These are phyloP conservation scores for Trypanosoma caninum DNA, from an alignment of 208 protist genomes.

Conservation along the genomic window DNA sequence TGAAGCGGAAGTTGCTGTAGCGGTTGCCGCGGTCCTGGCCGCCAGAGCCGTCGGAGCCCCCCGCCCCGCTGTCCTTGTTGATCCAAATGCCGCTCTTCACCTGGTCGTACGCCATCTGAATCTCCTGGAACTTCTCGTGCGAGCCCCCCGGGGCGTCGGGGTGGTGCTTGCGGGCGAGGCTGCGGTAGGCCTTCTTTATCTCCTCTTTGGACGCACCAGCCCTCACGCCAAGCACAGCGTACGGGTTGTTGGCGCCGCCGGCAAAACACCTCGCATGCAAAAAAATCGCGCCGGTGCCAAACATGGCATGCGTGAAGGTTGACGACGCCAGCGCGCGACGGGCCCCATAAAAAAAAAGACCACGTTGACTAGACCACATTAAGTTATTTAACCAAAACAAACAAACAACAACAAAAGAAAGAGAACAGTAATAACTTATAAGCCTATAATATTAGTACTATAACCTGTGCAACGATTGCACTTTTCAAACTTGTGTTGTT, in stretches of 20 bases:
- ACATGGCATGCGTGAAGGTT: slow-evolving; percentile 4
- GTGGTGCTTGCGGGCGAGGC: slow-evolving; percentile 86
- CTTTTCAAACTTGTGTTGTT: too few species aligned
- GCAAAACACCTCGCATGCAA: slow-evolving; percentile 39
- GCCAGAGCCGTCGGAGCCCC: slow-evolving; percentile 33
- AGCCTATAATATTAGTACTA: too few species aligned
- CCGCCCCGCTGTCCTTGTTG: slow-evolving; percentile 37
- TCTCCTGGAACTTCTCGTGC: slow-evolving; percentile 87
- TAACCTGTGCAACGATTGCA: too few species aligned
- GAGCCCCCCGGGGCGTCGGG: slow-evolving; percentile 86
- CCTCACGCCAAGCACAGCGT: slow-evolving; percentile 89
- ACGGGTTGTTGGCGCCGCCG: slow-evolving; percentile 65
- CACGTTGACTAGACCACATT: slow-evolving; percentile 15
- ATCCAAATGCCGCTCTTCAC: slow-evolving; percentile 87
- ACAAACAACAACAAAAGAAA: not conserved
- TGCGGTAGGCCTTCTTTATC: slow-evolving; percentile 91
- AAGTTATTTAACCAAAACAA: not conserved
- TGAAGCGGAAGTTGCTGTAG: slow-evolving; percentile 89
- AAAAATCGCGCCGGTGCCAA: slow-evolving; percentile 7
- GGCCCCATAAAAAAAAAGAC: slow-evolving; percentile 6
- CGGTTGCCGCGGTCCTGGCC: slow-evolving; percentile 48
- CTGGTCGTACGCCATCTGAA: slow-evolving; percentile 89
- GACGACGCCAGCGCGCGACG: slow-evolving; percentile 18
- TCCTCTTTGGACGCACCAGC: slow-evolving; percentile 69
- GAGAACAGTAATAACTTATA: not conserved